These are phyloP conservation scores for Sarocladium oryzae DNA, from an alignment of 2,329 filamentous ascomycete species.

Conservation along the genomic window DNA sequence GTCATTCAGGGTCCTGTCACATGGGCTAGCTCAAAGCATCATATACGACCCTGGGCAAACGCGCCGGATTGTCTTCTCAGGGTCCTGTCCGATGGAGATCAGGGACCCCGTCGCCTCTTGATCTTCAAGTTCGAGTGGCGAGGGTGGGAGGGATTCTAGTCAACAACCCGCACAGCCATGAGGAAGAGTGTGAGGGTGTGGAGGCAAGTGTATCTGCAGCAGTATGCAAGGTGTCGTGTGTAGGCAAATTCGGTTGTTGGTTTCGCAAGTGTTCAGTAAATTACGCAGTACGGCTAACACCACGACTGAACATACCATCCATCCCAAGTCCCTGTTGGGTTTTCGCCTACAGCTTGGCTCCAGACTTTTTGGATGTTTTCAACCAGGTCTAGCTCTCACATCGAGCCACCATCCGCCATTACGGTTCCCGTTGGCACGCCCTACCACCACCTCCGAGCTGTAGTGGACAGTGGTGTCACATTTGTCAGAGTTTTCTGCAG, in stretches of 20 bases:
- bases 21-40: background rate
- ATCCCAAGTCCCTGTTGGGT: background rate
- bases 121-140: background rate
- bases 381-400: background rate
- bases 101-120: background rate
- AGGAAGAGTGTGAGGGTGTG: conserved; percentile 5
- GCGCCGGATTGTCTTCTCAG: background rate
- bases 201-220: conserved; percentile 7
- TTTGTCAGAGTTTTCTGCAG: conserved; percentile 4
- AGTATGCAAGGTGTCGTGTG: background rate
- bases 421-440: background rate
- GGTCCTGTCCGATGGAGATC: conserved; percentile 5
- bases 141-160: conserved; percentile 3
- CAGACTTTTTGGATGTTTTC: background rate
- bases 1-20: conserved; percentile 2
- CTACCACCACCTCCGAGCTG: background rate
- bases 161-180: background rate
- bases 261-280: too few species aligned
- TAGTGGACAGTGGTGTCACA: background rate
- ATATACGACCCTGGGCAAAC: background rate
- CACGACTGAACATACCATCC: too few species aligned
- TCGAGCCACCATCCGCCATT: conserved; percentile 8
- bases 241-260: background rate
- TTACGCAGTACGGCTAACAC: too few species aligned
- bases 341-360: background rate